Evolutionary conservation across 306 rosid species (phyloP), one percentile per base, ranked within the genome.

Genomic region (Cucumis sativus): DNA sequence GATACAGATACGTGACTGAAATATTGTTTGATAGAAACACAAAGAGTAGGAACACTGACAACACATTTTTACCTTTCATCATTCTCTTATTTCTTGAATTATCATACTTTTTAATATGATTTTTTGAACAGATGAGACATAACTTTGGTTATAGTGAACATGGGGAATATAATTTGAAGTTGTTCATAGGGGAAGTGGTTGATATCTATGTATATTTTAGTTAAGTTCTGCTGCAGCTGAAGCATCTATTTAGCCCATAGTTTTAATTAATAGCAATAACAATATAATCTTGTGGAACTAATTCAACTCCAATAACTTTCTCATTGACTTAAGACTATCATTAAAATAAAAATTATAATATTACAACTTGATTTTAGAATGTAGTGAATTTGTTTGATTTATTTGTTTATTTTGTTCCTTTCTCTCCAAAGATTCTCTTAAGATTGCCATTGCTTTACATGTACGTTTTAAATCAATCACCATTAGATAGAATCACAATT

Each of bases 11-110:
- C 28, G 8, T 10, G 18, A 52, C 28, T 52, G 8, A 28, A 51
- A 73, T 35, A 21, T 33, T 52, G 62, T 17, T 30, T 18, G 77
- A 43, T 71, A 71, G 59, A 9, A 49, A 71, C 55, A 43, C 56
- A 20, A 20, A 68, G 8, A 20, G 10, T 70, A 70, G 75, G 39
- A 72, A 30, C 77, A 73, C 77, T 73, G 63, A 52, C 77, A 76
- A 60, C 80, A 79, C 49, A 67, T 75, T 17, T 49, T 70, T 23
- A 69, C 57, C 58, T 47, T 69, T 69, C 58, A 45, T 8, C 49
- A 23, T 45, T 70, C 20, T 23, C 58, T 43, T 10, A 45, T 35
- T 17, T 14, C 12, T 16, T 64, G 45, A 64, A 64, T 65, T 4
- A 4, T 2, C 9, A 17, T 7, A 65, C 14, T 25, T 64, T 33